These are phyloP conservation scores for Schizosaccharomyces octosporus DNA, from an alignment of 805 yeast genomes.

Conservation along the genomic window DNA sequence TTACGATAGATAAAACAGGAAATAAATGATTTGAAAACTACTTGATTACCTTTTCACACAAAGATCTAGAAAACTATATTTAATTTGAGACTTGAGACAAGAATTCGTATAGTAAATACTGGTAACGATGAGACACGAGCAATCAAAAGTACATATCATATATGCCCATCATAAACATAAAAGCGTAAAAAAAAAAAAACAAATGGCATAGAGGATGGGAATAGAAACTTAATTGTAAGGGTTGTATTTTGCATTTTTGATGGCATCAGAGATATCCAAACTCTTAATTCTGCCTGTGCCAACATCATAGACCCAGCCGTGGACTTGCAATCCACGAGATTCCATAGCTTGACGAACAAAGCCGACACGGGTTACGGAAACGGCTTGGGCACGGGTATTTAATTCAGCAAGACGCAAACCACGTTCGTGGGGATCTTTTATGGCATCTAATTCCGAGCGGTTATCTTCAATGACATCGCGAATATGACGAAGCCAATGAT, in stretches of 20 bases:
- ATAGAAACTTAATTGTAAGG: background rate
- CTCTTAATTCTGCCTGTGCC: slow-evolving; percentile 26
- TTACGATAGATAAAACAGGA: too few relatives aligned
- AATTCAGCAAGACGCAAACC: slow-evolving; percentile 47
- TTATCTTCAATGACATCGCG: slow-evolving; percentile 43
- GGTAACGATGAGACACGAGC: too few relatives aligned
- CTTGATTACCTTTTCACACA: too few relatives aligned
- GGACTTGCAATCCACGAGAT: slow-evolving; percentile 41
- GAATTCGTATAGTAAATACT: too few relatives aligned
- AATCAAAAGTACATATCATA: too few relatives aligned
- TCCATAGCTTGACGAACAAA: slow-evolving; percentile 42
- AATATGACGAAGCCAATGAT: slow-evolving; percentile 44
- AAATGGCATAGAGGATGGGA: too few relatives aligned
- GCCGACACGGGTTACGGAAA: slow-evolving; percentile 34
- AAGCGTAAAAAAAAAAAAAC: too few relatives aligned
- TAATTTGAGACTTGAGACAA: too few relatives aligned
- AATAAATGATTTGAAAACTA: too few relatives aligned
- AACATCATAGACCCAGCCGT: slow-evolving; percentile 70
- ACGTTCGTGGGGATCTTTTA: slow-evolving; percentile 26
- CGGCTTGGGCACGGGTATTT: slow-evolving; percentile 50
- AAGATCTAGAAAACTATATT: too few relatives aligned
- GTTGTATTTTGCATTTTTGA: background rate
- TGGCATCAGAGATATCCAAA: background rate
- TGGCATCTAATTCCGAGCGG: slow-evolving; percentile 23
- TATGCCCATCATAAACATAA: too few relatives aligned